Percentiles rank a stretch among this genome's conserved stretches.
These are phyloP conservation scores for Botrytis sinoallii DNA, from an alignment of 2,329 filamentous ascomycete species.

Conservation along the genomic window DNA sequence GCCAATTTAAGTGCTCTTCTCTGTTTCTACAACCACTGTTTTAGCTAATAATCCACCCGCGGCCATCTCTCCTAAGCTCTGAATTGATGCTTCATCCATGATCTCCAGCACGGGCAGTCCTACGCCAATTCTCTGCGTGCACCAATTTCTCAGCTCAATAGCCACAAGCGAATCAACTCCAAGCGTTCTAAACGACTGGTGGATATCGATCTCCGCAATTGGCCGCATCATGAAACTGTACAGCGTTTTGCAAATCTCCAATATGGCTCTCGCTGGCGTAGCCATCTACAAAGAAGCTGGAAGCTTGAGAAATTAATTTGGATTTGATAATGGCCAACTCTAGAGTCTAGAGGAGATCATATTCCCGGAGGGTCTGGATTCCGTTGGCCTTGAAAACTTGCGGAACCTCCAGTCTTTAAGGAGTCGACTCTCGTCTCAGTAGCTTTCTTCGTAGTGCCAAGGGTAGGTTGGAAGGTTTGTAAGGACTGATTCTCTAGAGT, in stretches of 20 bases:
- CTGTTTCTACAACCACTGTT: not conserved
- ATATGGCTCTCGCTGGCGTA: not conserved
- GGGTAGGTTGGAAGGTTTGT: too few relatives aligned
- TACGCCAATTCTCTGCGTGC: not conserved
- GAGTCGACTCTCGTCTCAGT: too few relatives aligned
- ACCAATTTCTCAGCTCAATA: conserved; percentile 11
- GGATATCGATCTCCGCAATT: not conserved
- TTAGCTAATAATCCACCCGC: not conserved
- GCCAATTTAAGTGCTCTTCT: too few relatives aligned
- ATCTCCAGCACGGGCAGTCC: not conserved
- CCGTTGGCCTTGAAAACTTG: too few relatives aligned
- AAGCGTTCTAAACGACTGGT: not conserved
- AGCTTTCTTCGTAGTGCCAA: too few relatives aligned
- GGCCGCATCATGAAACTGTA: not conserved
- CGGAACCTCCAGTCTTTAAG: too few relatives aligned
- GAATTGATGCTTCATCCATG: not conserved
- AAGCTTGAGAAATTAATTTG: not conserved
- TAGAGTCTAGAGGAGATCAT: not conserved
- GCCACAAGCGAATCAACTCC: conserved; percentile 6
- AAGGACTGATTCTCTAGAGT: too few relatives aligned
- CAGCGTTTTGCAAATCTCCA: not conserved
- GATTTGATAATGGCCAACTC: not conserved
- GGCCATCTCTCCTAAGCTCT: not conserved
- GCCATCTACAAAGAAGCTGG: not conserved
- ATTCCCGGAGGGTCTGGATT: not conserved